Conservation (phyloP, 2,329 filamentous ascomycete species). For the Arachnopeziza araneosa region DNA sequence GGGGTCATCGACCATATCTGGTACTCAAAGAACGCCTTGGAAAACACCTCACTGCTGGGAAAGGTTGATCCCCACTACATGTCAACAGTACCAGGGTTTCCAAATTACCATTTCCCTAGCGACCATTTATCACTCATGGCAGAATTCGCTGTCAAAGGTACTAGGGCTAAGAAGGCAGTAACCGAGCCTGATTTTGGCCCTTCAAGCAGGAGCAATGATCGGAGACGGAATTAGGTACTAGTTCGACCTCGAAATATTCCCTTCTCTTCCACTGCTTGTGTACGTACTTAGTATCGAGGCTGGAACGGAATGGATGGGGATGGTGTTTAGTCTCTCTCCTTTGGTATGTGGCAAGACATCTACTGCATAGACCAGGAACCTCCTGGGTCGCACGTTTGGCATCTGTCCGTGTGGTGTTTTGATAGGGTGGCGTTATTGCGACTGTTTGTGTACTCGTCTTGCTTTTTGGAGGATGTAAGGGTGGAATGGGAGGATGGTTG, state of each 20-base stretch:
- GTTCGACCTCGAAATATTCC: neutral
- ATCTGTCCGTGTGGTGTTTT: neutral
- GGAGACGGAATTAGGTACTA: slow-evolving; percentile 11
- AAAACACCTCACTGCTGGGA: slow-evolving; percentile 61
- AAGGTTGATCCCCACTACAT: slow-evolving; percentile 68
- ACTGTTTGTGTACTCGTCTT: neutral
- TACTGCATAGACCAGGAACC: neutral
- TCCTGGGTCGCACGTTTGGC: neutral
- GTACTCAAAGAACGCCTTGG: slow-evolving; percentile 77
- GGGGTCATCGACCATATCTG: slow-evolving; percentile 96
- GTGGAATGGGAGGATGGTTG: neutral
- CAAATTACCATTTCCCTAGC: slow-evolving; percentile 70
- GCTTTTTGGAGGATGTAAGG: neutral
- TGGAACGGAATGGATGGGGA: slow-evolving; percentile 1
- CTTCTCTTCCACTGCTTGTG: neutral
- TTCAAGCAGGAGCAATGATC: slow-evolving; percentile 22
- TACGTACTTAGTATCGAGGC: neutral
- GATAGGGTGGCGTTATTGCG: neutral
- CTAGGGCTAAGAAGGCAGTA: slow-evolving; percentile 39
- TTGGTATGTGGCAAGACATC: neutral
- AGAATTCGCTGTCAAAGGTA: slow-evolving; percentile 64
- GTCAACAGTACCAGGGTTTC: slow-evolving; percentile 64
- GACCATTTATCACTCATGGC: slow-evolving; percentile 66
- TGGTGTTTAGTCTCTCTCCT: slow-evolving; percentile 5
- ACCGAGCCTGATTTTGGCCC: slow-evolving; percentile 30